Percentiles rank a stretch among this genome's conserved stretches.
Evolutionary conservation across 169 alveolate genomes (phyloP).

Genomic region (Plasmodium billcollinsi): DNA sequence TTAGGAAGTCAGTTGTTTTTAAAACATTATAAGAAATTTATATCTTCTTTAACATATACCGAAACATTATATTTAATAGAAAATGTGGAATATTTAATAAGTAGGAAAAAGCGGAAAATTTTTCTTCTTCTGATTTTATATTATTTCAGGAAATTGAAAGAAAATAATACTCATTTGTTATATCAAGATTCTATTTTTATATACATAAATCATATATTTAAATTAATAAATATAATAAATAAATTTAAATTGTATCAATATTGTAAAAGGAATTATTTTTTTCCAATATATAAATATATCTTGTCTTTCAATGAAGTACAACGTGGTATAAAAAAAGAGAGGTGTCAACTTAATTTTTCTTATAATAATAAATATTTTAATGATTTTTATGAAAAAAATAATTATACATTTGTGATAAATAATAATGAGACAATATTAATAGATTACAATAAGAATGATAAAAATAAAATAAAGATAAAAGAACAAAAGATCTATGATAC

Average conservation of each 20-base stretch:
- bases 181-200: neutral
- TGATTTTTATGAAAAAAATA: neutral
- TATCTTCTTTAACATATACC: conserved; percentile 31
- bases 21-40: conserved; percentile 59
- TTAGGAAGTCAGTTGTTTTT: conserved; percentile 44
- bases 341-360: neutral
- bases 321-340: conserved; percentile 2
- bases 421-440: conserved; percentile 30
- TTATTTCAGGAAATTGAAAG: conserved; percentile 52
- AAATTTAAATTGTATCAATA: conserved; percentile 56
- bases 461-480: neutral
- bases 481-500: neutral
- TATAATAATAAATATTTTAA: neutral
- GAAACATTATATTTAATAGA: conserved; percentile 50
- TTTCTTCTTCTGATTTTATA: conserved; percentile 50
- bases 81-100: conserved; percentile 64
- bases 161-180: neutral
- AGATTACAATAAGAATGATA: conserved; percentile 1
- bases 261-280: conserved; percentile 43
- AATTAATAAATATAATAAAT: conserved; percentile 58
- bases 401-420: conserved; percentile 43
- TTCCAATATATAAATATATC: conserved; percentile 45
- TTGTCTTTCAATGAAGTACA: conserved; percentile 3
- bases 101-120: conserved; percentile 48
- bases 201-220: conserved; percentile 31